phyloP scores from a whole-genome alignment of 257 asterid species.

The Linderniella brevidens region DNA sequence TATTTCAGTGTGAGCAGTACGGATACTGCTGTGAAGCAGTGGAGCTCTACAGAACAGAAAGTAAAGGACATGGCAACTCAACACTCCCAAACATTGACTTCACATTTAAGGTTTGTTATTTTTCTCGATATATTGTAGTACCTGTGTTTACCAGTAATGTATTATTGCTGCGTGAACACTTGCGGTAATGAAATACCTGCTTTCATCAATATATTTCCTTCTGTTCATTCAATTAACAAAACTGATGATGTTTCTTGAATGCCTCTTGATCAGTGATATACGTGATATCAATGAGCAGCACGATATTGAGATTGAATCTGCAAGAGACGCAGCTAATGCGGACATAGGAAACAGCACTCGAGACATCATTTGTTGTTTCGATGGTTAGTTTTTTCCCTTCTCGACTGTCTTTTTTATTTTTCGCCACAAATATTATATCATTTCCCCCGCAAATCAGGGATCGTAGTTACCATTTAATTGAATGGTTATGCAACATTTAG shows the following conservation, averaged over 20 bases:
- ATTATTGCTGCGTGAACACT: too few relatives aligned
- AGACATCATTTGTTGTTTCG: constrained; percentile 21
- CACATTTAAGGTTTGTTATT: constrained; percentile 27
- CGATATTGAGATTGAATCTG: constrained; percentile 30
- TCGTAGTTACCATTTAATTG: too few relatives aligned
- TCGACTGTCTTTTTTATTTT: too few relatives aligned
- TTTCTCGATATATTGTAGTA: background rate
- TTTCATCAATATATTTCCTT: too few relatives aligned
- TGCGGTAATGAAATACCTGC: too few relatives aligned
- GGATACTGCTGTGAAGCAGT: constrained; percentile 28
- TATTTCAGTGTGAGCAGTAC: constrained; percentile 33
- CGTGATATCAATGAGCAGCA: constrained; percentile 39
- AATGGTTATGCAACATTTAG: too few relatives aligned
- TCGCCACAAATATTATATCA: too few relatives aligned
- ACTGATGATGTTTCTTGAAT: background rate
- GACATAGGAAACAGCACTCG: constrained; percentile 25
- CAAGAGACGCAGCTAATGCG: constrained; percentile 30
- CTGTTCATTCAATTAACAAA: too few relatives aligned
- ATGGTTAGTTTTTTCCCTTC: constrained; percentile 28
- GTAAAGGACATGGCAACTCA: constrained; percentile 33
- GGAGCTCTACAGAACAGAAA: constrained; percentile 32
- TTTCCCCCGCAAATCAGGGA: too few relatives aligned
- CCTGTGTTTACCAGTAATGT: too few relatives aligned
- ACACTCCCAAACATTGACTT: constrained; percentile 28
- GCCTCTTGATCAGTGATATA: constrained; percentile 24